Evolutionary conservation across 257 asterid species (phyloP).

Genomic region (Ballota nigra): DNA sequence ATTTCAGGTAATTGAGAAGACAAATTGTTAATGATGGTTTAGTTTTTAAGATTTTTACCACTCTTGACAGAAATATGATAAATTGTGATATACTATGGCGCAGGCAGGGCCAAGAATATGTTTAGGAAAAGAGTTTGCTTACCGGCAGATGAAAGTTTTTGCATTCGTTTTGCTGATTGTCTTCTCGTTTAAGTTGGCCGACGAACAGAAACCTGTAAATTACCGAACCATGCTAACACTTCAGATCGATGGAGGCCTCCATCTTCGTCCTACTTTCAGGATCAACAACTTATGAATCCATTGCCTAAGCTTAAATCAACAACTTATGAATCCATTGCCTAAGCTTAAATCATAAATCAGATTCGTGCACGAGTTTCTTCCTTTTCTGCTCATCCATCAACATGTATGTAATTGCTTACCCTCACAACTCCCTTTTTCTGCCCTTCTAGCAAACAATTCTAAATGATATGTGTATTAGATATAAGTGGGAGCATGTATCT

Average conservation of each 20-base stretch:
- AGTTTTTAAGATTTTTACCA: background rate
- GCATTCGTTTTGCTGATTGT: conserved; percentile 51
- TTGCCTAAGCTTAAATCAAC: too few species aligned
- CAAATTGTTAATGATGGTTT: background rate
- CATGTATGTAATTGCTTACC: background rate
- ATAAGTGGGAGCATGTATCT: background rate
- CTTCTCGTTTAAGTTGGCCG: conserved; percentile 49
- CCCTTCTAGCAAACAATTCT: background rate
- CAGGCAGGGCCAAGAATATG: conserved; percentile 76
- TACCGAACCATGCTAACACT: conserved; percentile 60
- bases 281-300: background rate
- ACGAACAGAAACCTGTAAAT: conserved; percentile 34
- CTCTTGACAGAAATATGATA: too few species aligned
- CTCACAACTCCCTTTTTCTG: background rate
- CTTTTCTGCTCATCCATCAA: background rate
- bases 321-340: conserved; percentile 14
- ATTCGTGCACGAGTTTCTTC: background rate
- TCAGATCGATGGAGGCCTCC: conserved; percentile 63
- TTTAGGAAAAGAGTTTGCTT: conserved; percentile 69
- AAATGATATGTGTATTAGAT: too few species aligned
- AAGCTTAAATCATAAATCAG: background rate
- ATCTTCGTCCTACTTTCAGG: conserved; percentile 38
- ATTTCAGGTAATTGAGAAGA: conserved; percentile 31
- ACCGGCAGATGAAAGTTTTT: conserved; percentile 69
- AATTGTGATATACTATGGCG: background rate